Evolutionary conservation across 1,139 yeast species (phyloP).

Genomic region (Scheffersomyces titani): DNA sequence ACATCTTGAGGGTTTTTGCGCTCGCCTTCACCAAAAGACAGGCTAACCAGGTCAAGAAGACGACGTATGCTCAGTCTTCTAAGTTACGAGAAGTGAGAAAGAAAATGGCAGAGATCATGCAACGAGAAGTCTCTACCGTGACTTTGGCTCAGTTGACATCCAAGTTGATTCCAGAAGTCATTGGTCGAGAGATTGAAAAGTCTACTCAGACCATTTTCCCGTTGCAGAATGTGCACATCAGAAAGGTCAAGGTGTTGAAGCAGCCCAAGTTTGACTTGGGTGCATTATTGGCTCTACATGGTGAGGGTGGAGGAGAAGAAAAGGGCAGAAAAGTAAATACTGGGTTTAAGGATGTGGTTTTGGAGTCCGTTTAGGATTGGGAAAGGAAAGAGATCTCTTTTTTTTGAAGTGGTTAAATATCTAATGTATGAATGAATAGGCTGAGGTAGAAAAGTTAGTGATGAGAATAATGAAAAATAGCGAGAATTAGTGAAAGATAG

Average conservation of each 20-base stretch:
- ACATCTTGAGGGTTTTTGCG: constrained; percentile 51
- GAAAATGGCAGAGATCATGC: constrained; percentile 54
- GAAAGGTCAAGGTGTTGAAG: constrained; percentile 55
- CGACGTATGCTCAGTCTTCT: constrained; percentile 53
- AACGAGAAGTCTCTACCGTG: constrained; percentile 52
- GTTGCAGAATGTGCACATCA: constrained; percentile 54
- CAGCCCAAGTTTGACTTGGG: constrained; percentile 57
- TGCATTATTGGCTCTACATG: constrained; percentile 53
- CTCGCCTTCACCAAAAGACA: constrained; percentile 58
- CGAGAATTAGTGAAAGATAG: background rate
- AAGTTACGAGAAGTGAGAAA: constrained; percentile 54
- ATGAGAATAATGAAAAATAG: background rate
- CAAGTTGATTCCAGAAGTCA: constrained; percentile 54
- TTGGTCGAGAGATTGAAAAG: constrained; percentile 56
- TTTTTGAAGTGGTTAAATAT: background rate
- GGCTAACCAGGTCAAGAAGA: constrained; percentile 52
- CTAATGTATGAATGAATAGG: background rate
- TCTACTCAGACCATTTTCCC: constrained; percentile 53
- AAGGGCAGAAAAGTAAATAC: constrained; percentile 53
- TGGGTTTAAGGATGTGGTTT: constrained; percentile 55
- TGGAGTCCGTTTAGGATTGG: constrained; percentile 29
- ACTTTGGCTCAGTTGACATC: constrained; percentile 53
- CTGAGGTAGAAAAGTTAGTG: background rate
- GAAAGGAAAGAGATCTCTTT: background rate
- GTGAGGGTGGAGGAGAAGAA: constrained; percentile 52